These are phyloP conservation scores for Tephrocybe sp. DNA, from an alignment of 768 basidiomycete genomes.

Conservation along the genomic window DNA sequence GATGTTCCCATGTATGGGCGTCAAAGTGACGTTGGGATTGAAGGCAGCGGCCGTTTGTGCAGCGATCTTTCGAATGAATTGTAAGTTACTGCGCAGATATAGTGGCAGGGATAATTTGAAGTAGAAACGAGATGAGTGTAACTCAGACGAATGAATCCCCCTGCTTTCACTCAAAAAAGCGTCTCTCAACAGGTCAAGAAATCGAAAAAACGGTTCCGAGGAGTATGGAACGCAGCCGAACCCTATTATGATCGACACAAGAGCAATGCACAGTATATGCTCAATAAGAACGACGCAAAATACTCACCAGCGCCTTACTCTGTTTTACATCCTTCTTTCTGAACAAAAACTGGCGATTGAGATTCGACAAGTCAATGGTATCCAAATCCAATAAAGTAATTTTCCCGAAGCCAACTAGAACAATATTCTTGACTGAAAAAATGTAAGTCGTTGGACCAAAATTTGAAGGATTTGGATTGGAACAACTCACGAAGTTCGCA, in stretches of 20 bases:
- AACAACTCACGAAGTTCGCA: slow-evolving; percentile 81
- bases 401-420: slow-evolving; percentile 87
- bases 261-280: neutral
- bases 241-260: no score
- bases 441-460: neutral
- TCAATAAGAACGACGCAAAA: neutral
- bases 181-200: no score
- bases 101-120: no score
- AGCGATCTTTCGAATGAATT: slow-evolving; percentile 53
- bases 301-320: slow-evolving; percentile 83
- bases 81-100: neutral
- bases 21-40: slow-evolving; percentile 85
- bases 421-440: slow-evolving; percentile 86
- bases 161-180: no score
- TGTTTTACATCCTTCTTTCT: slow-evolving; percentile 96
- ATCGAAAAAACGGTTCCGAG: no score
- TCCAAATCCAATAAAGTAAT: slow-evolving; percentile 95
- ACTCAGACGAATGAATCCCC: no score
- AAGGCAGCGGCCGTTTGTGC: slow-evolving; percentile 79
- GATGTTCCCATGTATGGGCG: slow-evolving; percentile 92
- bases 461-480: neutral
- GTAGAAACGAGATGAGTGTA: no score
- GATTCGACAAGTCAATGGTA: slow-evolving; percentile 96
- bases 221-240: no score
- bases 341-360: slow-evolving; percentile 97